Evolutionary conservation across 495 filamentous ascomycete species (phyloP), one percentile per base, ranked within the genome.

Genomic region (Xylaria scruposa): DNA sequence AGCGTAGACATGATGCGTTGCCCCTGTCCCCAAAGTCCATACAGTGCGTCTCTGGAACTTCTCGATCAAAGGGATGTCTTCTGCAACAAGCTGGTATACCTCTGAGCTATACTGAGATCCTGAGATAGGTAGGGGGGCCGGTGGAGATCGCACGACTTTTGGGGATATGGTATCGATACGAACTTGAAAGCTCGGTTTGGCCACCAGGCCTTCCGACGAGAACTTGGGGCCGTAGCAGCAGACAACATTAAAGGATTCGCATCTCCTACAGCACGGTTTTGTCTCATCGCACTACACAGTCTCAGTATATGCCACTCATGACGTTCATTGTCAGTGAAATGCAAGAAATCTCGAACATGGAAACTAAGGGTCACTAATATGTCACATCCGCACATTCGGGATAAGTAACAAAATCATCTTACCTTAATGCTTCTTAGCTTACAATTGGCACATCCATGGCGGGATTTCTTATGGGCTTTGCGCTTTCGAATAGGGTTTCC

Each of bases 401-500:
- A 24, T 54, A 24, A 54, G 10, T 26, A n/a, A 31, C 31, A 44
- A 58, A 56, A 44, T 38, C 56, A 36, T 60, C 75, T 74, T 71
- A 82, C 84, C 74, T 86, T 86, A 47, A 86, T 77, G 31, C 78
- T 73, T 31, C 85, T 73, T 26, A 87, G 58, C 78, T 85, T 87
- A 77, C 85, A 86, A 71, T 86, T 86, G 29, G 77, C 75, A 63
- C 85, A 86, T 0, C 85, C 85, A 13, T 70, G 74, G 15, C 84
- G 78, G 3, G 81, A 83, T 67, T 85, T 85, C 17, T 73, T 82
- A 65, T 85, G 83, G 4, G 78, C 67, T 67, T 78, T 82, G 5
- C 84, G 81, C 71, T 79, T 80, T 4, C 81, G 71, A 53, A 70
- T 17, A 49, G 61, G 21, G 24, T 1, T 9, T 29, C 4, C 38